phyloP scores from a whole-genome alignment of 2,329 filamentous ascomycete genomes.

The Aspergillus chevalieri region DNA sequence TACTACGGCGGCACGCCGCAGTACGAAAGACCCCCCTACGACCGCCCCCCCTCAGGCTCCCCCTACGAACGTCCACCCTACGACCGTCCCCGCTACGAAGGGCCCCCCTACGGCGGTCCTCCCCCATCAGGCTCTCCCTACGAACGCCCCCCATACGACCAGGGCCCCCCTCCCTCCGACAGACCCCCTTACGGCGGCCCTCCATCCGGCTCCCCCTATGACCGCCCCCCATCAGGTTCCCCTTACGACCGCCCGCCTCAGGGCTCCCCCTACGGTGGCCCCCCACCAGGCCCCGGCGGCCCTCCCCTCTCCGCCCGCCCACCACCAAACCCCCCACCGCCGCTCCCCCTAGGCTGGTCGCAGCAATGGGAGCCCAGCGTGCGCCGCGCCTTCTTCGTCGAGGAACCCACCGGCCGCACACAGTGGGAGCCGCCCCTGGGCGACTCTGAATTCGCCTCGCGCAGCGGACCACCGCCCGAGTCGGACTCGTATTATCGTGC shows the following conservation, averaged over 20 bases:
- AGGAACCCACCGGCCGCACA: conserved; percentile 54
- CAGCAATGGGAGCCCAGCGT: conserved; percentile 57
- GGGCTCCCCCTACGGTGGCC: conserved; percentile 1
- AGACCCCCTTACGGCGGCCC: conserved; percentile 7
- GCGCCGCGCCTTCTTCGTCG: conserved; percentile 61
- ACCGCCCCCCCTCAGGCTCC: background rate
- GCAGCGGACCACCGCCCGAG: conserved; percentile 18
- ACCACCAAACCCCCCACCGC: conserved; percentile 40
- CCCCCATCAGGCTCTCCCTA: conserved; percentile 3
- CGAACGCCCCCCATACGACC: conserved; percentile 4
- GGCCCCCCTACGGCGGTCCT: conserved; percentile 6
- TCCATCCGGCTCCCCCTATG: conserved; percentile 4
- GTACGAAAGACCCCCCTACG: conserved; percentile 7
- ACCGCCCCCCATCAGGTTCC: conserved; percentile 4
- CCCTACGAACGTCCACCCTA: background rate
- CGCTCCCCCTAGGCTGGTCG: conserved; percentile 55
- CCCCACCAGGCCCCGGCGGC: conserved; percentile 8
- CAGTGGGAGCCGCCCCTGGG: conserved; percentile 57
- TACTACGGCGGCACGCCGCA: conserved; percentile 8
- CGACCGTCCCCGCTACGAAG: conserved; percentile 5
- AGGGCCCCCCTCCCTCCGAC: conserved; percentile 5
- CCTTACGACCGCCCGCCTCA: background rate
- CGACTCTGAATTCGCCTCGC: conserved; percentile 18
- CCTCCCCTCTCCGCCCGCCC: conserved; percentile 24
- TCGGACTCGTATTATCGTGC: conserved; percentile 16